These are phyloP conservation scores for Fagopyrum esculentum DNA, from an alignment of 148 eudicot species.

Conservation along the genomic window DNA sequence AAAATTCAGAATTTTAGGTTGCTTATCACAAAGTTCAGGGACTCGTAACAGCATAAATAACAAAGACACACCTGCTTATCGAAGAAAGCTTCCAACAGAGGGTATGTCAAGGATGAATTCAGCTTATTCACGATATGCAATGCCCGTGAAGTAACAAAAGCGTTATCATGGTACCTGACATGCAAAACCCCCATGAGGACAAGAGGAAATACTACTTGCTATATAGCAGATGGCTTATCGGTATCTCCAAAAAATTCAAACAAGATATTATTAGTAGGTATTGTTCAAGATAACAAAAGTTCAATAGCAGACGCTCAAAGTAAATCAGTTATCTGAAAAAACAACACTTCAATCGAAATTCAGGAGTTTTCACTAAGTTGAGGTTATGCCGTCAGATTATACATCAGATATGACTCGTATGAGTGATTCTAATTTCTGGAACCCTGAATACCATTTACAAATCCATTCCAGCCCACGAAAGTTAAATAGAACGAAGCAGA, in stretches of 20 bases:
- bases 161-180: slow-evolving; percentile 80
- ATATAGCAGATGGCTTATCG: neutral
- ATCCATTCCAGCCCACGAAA: no score
- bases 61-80: slow-evolving; percentile 41
- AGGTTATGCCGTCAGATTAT: neutral
- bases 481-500: neutral
- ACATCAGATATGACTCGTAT: no score
- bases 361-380: neutral
- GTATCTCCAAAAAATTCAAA: neutral
- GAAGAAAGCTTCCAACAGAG: slow-evolving; percentile 65
- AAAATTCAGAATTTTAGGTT: no score
- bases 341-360: neutral
- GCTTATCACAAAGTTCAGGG: no score
- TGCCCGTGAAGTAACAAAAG: slow-evolving; percentile 75
- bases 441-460: no score
- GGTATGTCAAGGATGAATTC: slow-evolving; percentile 64
- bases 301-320: neutral
- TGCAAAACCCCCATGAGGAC: slow-evolving; percentile 1
- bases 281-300: neutral
- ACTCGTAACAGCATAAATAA: neutral
- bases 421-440: no score
- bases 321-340: neutral
- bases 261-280: neutral
- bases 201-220: neutral
- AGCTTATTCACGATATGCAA: slow-evolving; percentile 56